A percentile compares a stretch with the other conserved stretches of the same genome.
These are phyloP conservation scores for Lodderomyces theae DNA, from an alignment of 1,139 yeast genomes.

Conservation along the genomic window DNA sequence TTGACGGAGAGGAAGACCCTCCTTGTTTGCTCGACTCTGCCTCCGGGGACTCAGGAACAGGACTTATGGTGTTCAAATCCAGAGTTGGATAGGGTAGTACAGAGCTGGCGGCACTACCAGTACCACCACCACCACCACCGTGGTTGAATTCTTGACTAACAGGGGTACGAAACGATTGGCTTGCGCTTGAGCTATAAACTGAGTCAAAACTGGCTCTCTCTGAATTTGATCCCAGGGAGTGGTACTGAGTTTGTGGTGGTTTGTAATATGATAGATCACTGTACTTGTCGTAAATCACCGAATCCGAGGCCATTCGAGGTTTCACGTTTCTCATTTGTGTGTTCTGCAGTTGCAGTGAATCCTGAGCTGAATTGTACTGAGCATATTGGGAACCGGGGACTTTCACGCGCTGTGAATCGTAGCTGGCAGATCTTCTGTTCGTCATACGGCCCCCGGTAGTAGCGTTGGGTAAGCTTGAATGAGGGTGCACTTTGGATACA, in stretches of 20 bases:
- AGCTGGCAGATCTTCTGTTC: slow-evolving; percentile 29
- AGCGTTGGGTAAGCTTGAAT: slow-evolving; percentile 5
- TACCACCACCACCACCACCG: background rate
- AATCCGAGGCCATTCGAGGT: slow-evolving; percentile 19
- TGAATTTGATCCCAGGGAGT: background rate
- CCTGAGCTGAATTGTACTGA: background rate
- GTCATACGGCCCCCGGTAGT: slow-evolving; percentile 6
- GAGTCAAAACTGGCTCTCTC: slow-evolving; percentile 1
- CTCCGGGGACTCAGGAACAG: slow-evolving; percentile 15
- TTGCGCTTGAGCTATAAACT: background rate
- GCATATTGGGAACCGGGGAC: slow-evolving; percentile 11
- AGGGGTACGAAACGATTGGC: background rate
- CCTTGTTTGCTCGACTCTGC: slow-evolving; percentile 9
- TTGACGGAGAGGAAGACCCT: slow-evolving; percentile 11
- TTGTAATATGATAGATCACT: slow-evolving; percentile 4
- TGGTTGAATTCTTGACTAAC: background rate
- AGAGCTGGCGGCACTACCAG: background rate
- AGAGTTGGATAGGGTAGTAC: background rate
- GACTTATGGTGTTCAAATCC: slow-evolving; percentile 11
- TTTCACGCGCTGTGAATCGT: slow-evolving; percentile 29
- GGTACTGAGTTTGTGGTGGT: slow-evolving; percentile 4
- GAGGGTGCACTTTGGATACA: slow-evolving; percentile 8
- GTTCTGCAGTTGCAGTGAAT: slow-evolving; percentile 5
- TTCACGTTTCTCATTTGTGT: slow-evolving; percentile 4
- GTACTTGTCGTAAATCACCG: slow-evolving; percentile 13